Percentiles rank a stretch among this genome's conserved stretches.
Evolutionary conservation across 2,329 filamentous ascomycete genomes (phyloP).

Genomic region (Amauroascus niger): DNA sequence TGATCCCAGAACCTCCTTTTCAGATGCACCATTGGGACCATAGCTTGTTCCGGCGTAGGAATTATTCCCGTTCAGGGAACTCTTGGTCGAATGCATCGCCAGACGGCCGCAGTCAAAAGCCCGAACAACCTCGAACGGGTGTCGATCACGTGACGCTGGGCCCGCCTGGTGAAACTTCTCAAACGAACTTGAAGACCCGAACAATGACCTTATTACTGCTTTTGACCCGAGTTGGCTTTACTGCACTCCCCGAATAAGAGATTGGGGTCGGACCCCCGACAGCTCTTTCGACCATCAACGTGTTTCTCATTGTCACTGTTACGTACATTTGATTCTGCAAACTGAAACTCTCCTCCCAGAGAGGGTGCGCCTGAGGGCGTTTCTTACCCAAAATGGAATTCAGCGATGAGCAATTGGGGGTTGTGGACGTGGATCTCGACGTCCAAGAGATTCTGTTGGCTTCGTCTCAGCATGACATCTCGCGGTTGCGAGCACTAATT

Average conservation of each 20-base stretch:
- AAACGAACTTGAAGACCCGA: constrained; percentile 3
- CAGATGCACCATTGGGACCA: background rate
- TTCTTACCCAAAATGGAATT: constrained; percentile 8
- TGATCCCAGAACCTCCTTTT: background rate
- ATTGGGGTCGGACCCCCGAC: background rate
- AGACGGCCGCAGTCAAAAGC: background rate
- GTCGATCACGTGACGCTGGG: background rate
- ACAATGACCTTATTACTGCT: background rate
- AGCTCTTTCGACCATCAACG: background rate
- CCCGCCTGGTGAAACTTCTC: constrained; percentile 3
- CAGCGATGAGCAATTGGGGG: constrained; percentile 5
- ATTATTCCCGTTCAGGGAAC: background rate
- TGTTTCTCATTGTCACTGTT: background rate
- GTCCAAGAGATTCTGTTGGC: constrained; percentile 56
- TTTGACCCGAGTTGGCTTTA: background rate
- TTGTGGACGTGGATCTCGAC: constrained; percentile 29
- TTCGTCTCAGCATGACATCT: constrained; percentile 57
- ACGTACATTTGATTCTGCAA: background rate
- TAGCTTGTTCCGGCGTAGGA: background rate
- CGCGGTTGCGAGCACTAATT: constrained; percentile 60
- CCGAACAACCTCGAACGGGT: background rate
- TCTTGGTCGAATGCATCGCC: background rate
- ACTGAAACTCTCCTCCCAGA: constrained; percentile 4
- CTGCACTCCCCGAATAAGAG: background rate
- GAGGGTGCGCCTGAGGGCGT: background rate